phyloP scores from a whole-genome alignment of 73 alveolate genomes.

The Paramecium pentaurelia region DNA sequence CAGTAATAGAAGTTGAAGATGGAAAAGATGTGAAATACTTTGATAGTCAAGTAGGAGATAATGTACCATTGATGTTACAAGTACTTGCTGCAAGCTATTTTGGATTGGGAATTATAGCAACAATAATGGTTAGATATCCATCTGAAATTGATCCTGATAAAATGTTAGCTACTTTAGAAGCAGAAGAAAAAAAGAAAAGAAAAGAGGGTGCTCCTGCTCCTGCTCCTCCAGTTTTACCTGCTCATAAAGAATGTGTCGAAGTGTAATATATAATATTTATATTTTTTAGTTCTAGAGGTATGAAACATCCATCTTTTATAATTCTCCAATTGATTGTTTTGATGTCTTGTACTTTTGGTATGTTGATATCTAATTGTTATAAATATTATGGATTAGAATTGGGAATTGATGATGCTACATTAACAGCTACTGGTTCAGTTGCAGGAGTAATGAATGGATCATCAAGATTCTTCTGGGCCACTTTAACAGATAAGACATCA shows the following conservation, averaged over 20 bases:
- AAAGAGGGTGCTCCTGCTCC: constrained; percentile 2
- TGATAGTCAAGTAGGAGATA: not conserved
- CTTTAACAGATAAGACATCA: constrained; percentile 26
- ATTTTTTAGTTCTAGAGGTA: not conserved
- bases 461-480: constrained; percentile 26
- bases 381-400: not conserved
- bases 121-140: not conserved
- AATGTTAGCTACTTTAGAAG: not conserved
- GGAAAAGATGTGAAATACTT: constrained; percentile 19
- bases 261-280: not conserved
- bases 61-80: not conserved
- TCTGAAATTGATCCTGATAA: constrained; percentile 26
- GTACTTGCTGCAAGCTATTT: constrained; percentile 3
- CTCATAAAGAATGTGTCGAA: not conserved
- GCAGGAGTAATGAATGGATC: constrained; percentile 43
- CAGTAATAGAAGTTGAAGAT: not conserved
- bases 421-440: constrained; percentile 31
- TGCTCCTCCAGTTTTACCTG: constrained; percentile 2
- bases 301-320: not conserved
- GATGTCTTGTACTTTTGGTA: constrained; percentile 18
- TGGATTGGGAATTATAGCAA: not conserved
- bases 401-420: constrained; percentile 29
- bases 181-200: not conserved
- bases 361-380: constrained; percentile 21
- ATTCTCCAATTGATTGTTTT: not conserved